Percentiles rank a stretch among this genome's conserved stretches.
phyloP scores from a whole-genome alignment of 2,329 filamentous ascomycete species.

The Sclerotinia borealis region DNA sequence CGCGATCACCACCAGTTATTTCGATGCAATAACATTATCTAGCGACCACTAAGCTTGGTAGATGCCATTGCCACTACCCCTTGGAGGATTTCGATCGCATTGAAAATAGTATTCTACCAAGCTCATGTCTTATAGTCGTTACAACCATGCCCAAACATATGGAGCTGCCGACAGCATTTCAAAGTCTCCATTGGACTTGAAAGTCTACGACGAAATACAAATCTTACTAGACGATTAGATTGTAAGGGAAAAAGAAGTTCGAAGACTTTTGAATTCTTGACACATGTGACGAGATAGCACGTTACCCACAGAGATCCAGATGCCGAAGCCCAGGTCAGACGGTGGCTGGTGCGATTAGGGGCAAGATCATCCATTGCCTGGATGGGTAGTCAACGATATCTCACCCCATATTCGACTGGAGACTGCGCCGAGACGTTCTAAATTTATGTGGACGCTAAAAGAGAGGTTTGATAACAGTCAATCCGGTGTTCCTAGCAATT shows the following conservation, averaged over 20 bases:
- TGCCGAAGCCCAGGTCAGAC: too few species aligned
- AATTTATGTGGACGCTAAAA: too few species aligned
- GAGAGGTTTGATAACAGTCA: neutral
- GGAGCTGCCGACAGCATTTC: too few species aligned
- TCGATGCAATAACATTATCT: neutral
- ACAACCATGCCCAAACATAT: neutral
- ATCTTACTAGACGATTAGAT: too few species aligned
- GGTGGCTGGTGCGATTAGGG: neutral
- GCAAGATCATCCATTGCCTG: too few species aligned
- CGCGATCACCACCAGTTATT: neutral
- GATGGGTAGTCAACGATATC: neutral
- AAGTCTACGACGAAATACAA: neutral
- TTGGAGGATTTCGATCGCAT: too few species aligned
- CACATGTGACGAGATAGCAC: neutral
- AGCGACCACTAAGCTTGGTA: neutral
- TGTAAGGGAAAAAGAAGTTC: neutral
- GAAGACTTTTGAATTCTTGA: too few species aligned
- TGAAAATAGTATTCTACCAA: neutral
- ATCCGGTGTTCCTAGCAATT: neutral
- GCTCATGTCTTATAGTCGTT: neutral
- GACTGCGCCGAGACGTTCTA: neutral
- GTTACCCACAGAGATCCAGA: neutral
- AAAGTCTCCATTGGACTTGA: neutral
- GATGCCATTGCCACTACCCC: neutral
- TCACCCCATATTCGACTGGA: neutral